Evolutionary conservation across 306 rosid genomes (phyloP).

Genomic region (Acacia melanoxylon): DNA sequence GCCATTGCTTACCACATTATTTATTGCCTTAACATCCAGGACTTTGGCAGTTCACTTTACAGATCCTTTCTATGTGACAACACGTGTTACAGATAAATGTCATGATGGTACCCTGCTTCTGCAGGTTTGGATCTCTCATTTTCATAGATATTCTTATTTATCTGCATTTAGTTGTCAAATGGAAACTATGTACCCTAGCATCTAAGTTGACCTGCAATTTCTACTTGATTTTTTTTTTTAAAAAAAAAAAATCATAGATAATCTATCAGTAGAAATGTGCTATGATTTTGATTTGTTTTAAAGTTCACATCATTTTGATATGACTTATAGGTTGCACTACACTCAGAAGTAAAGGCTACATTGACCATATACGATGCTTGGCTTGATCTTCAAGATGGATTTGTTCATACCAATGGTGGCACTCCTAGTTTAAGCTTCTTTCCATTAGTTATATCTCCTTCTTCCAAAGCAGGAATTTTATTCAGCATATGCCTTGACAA

Average conservation of each 20-base stretch:
- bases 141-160: conserved; percentile 1
- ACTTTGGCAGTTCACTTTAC: conserved; percentile 97
- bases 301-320: conserved; percentile 29
- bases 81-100: conserved; percentile 87
- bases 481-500: conserved; percentile 83
- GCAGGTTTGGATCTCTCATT: conserved; percentile 66
- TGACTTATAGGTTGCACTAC: conserved; percentile 78
- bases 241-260: not conserved
- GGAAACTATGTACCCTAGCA: conserved; percentile 8
- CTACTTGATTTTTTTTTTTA: too few species aligned
- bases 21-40: conserved; percentile 52
- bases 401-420: conserved; percentile 77
- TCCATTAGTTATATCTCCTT: conserved; percentile 82
- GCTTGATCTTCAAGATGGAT: conserved; percentile 99
- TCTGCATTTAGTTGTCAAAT: conserved; percentile 28
- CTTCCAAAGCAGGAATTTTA: conserved; percentile 84
- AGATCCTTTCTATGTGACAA: conserved; percentile 86
- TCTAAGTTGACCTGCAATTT: conserved; percentile 22
- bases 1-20: conserved; percentile 25
- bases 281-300: conserved; percentile 29
- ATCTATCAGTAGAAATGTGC: not conserved
- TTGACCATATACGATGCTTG: conserved; percentile 82
- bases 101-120: conserved; percentile 88
- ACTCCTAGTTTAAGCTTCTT: conserved; percentile 75
- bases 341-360: conserved; percentile 92